Conservation (phyloP, 495 filamentous ascomycete species). For the Annulohypoxylon maeteangense region DNA sequence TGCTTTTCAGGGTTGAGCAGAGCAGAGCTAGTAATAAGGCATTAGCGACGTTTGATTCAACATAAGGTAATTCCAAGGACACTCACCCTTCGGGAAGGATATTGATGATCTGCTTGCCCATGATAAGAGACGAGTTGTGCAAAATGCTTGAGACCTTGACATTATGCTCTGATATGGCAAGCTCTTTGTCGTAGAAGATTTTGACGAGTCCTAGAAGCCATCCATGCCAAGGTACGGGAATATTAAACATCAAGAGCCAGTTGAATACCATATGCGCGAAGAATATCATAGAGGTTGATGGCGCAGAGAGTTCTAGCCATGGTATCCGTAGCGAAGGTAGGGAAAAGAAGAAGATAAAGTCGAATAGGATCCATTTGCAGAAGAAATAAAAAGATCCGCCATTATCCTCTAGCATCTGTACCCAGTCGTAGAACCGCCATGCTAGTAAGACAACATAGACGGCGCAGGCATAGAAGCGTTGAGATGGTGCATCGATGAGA, state of each 20-base stretch:
- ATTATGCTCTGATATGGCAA: slow-evolving; percentile 86
- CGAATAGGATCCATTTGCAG: slow-evolving; percentile 89
- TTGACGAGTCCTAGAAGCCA: slow-evolving; percentile 76
- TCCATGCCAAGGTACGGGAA: slow-evolving; percentile 74
- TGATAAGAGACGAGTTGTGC: slow-evolving; percentile 89
- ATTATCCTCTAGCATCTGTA: slow-evolving; percentile 75
- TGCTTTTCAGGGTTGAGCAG: slow-evolving; percentile 80
- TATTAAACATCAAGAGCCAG: slow-evolving; percentile 89
- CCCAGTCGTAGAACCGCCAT: slow-evolving; percentile 88
- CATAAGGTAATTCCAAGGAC: not conserved
- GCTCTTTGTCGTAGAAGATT: slow-evolving; percentile 85
- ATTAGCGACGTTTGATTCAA: slow-evolving; percentile 29
- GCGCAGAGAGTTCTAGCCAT: slow-evolving; percentile 89
- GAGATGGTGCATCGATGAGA: slow-evolving; percentile 85
- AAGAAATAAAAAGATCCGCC: slow-evolving; percentile 85
- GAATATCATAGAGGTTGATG: slow-evolving; percentile 73
- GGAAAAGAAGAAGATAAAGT: slow-evolving; percentile 84
- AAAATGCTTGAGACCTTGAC: slow-evolving; percentile 88
- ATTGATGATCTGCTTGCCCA: slow-evolving; percentile 95
- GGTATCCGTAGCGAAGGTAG: slow-evolving; percentile 88
- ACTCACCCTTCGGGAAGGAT: slow-evolving; percentile 93
- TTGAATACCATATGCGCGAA: slow-evolving; percentile 75
- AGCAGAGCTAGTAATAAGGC: slow-evolving; percentile 69
- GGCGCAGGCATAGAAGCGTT: slow-evolving; percentile 84
- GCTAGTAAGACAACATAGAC: slow-evolving; percentile 76